Conservation (phyloP, 75 land plant species). For the Picea sitchensis region DNA sequence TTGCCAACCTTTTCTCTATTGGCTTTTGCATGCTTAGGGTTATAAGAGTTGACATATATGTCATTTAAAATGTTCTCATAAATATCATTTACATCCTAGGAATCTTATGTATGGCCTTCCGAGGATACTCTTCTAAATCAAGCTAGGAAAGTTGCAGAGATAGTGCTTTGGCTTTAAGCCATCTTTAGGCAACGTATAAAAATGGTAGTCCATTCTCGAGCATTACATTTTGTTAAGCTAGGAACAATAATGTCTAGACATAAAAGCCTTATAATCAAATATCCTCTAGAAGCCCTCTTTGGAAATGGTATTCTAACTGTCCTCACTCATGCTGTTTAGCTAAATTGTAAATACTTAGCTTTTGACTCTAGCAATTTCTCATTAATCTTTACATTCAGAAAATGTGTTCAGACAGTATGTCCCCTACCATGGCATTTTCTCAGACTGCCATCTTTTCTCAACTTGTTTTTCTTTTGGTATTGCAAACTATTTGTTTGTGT, state of each 20-base stretch:
- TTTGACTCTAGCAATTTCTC: neutral
- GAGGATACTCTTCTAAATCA: neutral
- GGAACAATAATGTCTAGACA: neutral
- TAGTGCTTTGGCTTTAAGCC: neutral
- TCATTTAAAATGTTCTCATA: neutral
- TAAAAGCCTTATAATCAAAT: neutral
- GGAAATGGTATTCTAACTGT: neutral
- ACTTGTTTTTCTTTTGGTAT: neutral
- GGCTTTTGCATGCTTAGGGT: too few species aligned
- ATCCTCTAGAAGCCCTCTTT: neutral
- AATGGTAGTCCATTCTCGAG: neutral
- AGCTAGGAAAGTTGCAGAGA: neutral
- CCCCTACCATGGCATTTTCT: neutral
- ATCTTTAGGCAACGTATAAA: neutral
- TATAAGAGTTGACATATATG: too few species aligned
- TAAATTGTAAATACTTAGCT: neutral
- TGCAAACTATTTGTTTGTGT: neutral
- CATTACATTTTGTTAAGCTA: neutral
- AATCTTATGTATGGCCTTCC: neutral
- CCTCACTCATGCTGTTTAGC: too few species aligned
- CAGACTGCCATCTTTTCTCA: neutral
- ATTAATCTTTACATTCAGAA: neutral
- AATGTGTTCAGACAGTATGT: neutral
- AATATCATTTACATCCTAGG: neutral
- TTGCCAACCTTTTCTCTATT: too few species aligned